These are phyloP conservation scores for Bryopsis sp. DNA, from an alignment of 139 green algal genomes.

Conservation along the genomic window DNA sequence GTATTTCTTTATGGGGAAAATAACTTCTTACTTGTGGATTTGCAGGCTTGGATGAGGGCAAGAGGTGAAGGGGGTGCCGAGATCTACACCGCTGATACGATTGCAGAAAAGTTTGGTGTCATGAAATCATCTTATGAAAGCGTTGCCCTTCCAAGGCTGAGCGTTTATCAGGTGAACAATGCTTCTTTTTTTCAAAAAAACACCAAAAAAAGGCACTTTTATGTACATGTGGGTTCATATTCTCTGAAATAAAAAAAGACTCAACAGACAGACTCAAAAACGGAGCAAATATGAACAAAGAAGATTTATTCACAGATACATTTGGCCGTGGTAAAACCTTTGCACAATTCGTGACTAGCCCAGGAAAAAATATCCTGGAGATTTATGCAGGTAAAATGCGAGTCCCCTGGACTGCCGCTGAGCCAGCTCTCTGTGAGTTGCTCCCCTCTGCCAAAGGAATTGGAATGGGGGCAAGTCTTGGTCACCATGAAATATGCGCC, in stretches of 20 bases:
- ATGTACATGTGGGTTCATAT: too few relatives aligned
- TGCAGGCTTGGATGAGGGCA: slow-evolving; percentile 69
- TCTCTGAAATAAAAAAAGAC: too few relatives aligned
- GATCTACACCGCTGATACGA: slow-evolving; percentile 59
- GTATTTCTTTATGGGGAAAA: neutral
- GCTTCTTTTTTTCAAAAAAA: neutral
- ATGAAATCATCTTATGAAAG: slow-evolving; percentile 56
- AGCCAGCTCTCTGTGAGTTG: neutral
- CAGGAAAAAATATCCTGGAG: too few relatives aligned
- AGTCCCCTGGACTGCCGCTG: too few relatives aligned
- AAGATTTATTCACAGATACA: too few relatives aligned
- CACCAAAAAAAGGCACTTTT: too few relatives aligned
- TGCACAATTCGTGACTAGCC: too few relatives aligned
- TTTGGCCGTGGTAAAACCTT: too few relatives aligned
- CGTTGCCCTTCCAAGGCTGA: slow-evolving; percentile 50
- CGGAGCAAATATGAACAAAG: too few relatives aligned
- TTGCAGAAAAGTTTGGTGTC: slow-evolving; percentile 67
- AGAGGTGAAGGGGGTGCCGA: slow-evolving; percentile 33
- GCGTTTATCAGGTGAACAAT: slow-evolving; percentile 41
- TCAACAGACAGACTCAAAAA: too few relatives aligned
- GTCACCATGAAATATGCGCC: slow-evolving; percentile 32
- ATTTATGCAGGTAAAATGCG: too few relatives aligned
- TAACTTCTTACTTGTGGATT: neutral
- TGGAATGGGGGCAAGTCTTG: slow-evolving; percentile 80
- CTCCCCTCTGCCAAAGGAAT: slow-evolving; percentile 35